Base-by-base conservation (phyloP, 2,329 filamentous ascomycete species). In the Mycosphaerella sp. region DNA sequence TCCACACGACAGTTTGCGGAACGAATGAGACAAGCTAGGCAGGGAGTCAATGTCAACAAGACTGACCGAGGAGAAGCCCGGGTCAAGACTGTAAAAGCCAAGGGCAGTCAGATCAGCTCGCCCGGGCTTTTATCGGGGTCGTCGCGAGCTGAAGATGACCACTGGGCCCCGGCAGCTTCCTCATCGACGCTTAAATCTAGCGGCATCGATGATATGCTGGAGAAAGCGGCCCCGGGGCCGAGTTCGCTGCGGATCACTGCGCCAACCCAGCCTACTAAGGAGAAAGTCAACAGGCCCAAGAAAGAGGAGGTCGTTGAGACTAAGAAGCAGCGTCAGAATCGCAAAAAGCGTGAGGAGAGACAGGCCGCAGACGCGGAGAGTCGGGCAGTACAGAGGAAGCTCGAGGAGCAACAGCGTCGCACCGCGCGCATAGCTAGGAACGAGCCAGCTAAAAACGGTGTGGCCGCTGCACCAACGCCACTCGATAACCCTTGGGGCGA, bases 271-370 rank as follows among this genome's bases (percentile, higher is more conserved):
- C 73, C 75, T 17, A 70, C 72, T 60, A 72, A 73, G 53, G 58
- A 71, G 34, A 71, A 79, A 67, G 80, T 85, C 73, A 76, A 80
- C 58, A 84, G 84, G 72, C 75, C 78, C 40, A 77, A 72, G 53
- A 68, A 81, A 60, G 83, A 88, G 70, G 79, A 80, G 46, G 51
- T 48, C 10, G 80, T 80, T 14, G 87, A 95, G 77, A 87, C 86
- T 17, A 96, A 96, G 85, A 96, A 96, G 78, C 89, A 95, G 76
- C 85, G 90, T 56, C 91, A 96, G 76, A 93, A 95, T 75, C 82
- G 85, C 62, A 83, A 86, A 76, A 96, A 95, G 82, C 84, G 81
- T 38, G 90, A 95, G 73, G 85, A 83, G 54, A 83, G 84, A 66
- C 93, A 89, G 78, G 76, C 78, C 31, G 78, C 81, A 54, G 83